phyloP scores from a whole-genome alignment of 2,329 filamentous ascomycete species.

The Fusarium mundagurra region DNA sequence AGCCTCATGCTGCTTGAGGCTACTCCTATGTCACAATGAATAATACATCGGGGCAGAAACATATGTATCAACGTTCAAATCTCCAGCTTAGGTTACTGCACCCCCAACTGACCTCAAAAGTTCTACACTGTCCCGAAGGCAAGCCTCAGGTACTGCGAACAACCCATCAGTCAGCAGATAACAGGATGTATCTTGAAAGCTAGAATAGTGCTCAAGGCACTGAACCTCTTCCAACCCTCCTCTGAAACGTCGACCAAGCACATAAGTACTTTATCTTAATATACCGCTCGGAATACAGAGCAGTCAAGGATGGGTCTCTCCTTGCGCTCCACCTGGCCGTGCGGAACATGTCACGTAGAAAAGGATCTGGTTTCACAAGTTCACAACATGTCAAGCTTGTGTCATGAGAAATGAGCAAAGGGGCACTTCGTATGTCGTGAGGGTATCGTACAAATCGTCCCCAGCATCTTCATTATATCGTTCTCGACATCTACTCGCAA shows the following conservation, averaged over 20 bases:
- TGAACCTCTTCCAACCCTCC: slow-evolving; percentile 40
- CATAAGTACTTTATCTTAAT: slow-evolving; percentile 52
- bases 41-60: not conserved
- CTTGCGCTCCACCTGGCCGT: slow-evolving; percentile 81
- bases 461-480: slow-evolving; percentile 31
- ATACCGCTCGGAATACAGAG: slow-evolving; percentile 82
- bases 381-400: slow-evolving; percentile 1
- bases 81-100: slow-evolving; percentile 45
- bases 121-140: slow-evolving; percentile 1
- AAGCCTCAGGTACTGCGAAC: slow-evolving; percentile 11
- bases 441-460: slow-evolving; percentile 53
- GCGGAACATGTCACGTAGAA: slow-evolving; percentile 57
- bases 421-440: slow-evolving; percentile 22
- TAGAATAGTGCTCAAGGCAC: slow-evolving; percentile 51
- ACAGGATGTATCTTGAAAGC: slow-evolving; percentile 53
- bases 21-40: not conserved
- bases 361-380: slow-evolving; percentile 1
- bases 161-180: slow-evolving; percentile 45
- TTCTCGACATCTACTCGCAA: slow-evolving; percentile 41
- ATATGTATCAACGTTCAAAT: slow-evolving; percentile 56
- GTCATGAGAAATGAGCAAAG: not conserved
- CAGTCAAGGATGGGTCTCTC: slow-evolving; percentile 77
- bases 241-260: slow-evolving; percentile 40
- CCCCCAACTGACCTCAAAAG: slow-evolving; percentile 41
- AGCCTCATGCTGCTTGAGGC: not conserved